Conservation (phyloP, 2,329 filamentous ascomycete species). For the Colletotrichum camelliae region DNA sequence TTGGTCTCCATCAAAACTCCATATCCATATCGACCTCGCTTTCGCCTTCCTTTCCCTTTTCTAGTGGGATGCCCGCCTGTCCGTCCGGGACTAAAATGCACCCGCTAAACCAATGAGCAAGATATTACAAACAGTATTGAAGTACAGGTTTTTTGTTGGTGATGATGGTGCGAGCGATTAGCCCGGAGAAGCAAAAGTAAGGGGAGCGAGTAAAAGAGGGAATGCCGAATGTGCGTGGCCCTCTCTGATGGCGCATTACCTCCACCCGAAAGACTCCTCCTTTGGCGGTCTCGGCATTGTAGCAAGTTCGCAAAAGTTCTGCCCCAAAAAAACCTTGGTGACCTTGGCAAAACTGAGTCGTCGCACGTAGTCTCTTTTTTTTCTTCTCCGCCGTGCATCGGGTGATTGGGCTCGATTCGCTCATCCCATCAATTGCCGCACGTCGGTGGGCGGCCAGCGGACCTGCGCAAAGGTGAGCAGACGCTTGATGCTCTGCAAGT, state of each 20-base stretch:
- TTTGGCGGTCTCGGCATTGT: not conserved
- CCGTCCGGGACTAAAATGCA: not conserved
- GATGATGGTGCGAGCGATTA: not conserved
- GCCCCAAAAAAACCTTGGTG: not conserved
- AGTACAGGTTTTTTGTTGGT: not conserved
- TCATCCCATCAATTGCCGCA: conserved; percentile 92
- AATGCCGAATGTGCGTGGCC: not conserved
- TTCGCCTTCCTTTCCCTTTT: not conserved
- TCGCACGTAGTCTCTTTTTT: not conserved
- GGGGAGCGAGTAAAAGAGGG: not conserved
- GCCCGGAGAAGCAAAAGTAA: not conserved
- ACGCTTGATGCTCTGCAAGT: conserved; percentile 95
- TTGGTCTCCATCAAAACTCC: not conserved
- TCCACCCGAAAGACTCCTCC: not conserved
- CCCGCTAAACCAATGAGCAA: conserved; percentile 7
- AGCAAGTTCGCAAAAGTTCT: not conserved
- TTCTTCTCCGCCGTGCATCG: not conserved
- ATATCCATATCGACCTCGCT: not conserved
- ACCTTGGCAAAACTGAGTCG: not conserved
- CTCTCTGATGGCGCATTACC: not conserved
- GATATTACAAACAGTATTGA: not conserved
- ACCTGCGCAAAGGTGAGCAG: conserved; percentile 97
- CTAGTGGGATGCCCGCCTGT: not conserved
- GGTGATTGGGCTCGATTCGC: not conserved
- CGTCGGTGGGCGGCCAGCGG: conserved; percentile 91